Conservation (phyloP, 1,284 basidiomycete species). For the Pyrrhoderma noxium region DNA sequence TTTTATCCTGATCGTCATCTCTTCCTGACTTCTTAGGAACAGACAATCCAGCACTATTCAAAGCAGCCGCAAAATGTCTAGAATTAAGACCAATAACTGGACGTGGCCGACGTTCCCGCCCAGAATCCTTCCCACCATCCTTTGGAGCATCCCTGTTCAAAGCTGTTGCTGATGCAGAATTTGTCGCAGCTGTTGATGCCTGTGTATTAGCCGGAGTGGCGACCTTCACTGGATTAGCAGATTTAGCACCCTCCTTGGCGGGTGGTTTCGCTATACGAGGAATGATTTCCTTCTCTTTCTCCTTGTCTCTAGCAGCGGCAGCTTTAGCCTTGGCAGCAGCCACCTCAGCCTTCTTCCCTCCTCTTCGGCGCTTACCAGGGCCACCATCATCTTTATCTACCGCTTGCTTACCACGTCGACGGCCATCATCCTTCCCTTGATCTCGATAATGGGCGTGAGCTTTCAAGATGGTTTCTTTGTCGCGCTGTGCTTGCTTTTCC, state of each 20-base stretch:
- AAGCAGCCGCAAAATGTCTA: conserved; percentile 59
- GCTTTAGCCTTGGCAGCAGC: background rate
- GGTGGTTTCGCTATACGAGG: background rate
- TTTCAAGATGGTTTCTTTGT: conserved; percentile 61
- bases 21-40: conserved; percentile 26
- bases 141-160: background rate
- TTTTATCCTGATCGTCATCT: conserved; percentile 23
- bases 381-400: conserved; percentile 14
- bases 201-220: background rate
- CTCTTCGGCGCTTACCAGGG: conserved; percentile 11
- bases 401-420: conserved; percentile 44
- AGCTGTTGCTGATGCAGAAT: conserved; percentile 1
- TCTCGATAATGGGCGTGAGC: conserved; percentile 56
- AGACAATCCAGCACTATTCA: conserved; percentile 45
- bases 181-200: background rate
- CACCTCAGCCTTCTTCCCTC: conserved; percentile 13
- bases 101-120: conserved; percentile 35
- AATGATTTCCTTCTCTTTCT: background rate
- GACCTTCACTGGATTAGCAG: background rate
- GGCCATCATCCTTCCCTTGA: conserved; percentile 28
- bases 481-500: conserved; percentile 64
- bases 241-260: background rate
- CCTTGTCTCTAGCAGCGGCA: background rate
- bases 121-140: conserved; percentile 13
- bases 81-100: conserved; percentile 47